These are phyloP conservation scores for Wilcoxina mikolae DNA, from an alignment of 495 filamentous ascomycete genomes.

Conservation along the genomic window DNA sequence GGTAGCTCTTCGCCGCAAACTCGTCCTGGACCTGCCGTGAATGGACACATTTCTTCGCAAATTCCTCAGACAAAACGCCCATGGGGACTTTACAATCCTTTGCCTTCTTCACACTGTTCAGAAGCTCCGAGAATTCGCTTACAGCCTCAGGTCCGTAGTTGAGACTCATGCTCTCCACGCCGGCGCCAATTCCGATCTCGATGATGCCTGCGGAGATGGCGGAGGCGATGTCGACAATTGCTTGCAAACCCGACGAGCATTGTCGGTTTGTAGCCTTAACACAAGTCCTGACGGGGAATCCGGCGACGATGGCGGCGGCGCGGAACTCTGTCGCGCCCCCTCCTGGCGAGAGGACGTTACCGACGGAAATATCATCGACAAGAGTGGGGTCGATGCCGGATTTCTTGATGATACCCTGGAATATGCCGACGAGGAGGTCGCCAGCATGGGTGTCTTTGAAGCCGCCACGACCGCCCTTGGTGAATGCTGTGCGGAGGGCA, in stretches of 20 bases:
- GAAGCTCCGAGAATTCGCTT: slow-evolving; percentile 82
- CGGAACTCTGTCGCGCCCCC: slow-evolving; percentile 95
- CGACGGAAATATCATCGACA: slow-evolving; percentile 87
- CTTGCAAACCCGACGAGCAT: slow-evolving; percentile 79
- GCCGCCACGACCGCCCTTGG: slow-evolving; percentile 78
- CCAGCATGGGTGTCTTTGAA: slow-evolving; percentile 88
- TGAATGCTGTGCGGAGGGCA: slow-evolving; percentile 80
- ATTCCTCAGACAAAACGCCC: slow-evolving; percentile 85
- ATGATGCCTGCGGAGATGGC: slow-evolving; percentile 82
- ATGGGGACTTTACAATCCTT: slow-evolving; percentile 97
- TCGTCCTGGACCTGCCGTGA: slow-evolving; percentile 61
- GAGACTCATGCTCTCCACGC: slow-evolving; percentile 91
- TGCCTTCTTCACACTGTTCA: slow-evolving; percentile 67
- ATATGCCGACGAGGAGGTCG: slow-evolving; percentile 72
- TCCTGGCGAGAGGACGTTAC: slow-evolving; percentile 78
- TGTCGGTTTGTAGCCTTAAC: slow-evolving; percentile 82
- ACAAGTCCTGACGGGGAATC: slow-evolving; percentile 69
- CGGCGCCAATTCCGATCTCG: slow-evolving; percentile 83
- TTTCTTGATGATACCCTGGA: slow-evolving; percentile 64
- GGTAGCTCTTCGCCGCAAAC: slow-evolving; percentile 79
- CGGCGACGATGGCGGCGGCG: slow-evolving; percentile 79
- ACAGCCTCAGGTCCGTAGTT: slow-evolving; percentile 88
- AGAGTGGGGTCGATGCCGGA: slow-evolving; percentile 70
- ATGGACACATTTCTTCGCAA: slow-evolving; percentile 74
- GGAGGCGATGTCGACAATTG: slow-evolving; percentile 84